Evolutionary conservation across 2,329 filamentous ascomycete genomes (phyloP).

Genomic region (Talaromyces verruculosus): DNA sequence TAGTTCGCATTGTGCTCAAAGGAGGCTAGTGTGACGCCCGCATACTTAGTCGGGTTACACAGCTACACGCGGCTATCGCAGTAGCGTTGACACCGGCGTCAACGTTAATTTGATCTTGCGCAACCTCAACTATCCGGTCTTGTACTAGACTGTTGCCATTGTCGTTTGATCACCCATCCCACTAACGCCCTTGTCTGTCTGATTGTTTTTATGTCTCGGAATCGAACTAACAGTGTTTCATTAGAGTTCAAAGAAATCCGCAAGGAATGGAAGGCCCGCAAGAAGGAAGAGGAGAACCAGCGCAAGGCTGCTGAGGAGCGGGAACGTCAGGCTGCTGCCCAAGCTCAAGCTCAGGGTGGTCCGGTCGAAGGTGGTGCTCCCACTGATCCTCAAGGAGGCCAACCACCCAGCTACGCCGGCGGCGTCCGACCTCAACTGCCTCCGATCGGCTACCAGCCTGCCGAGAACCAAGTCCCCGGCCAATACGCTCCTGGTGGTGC

Average conservation of each 20-base stretch:
- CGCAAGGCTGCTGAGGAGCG: slow-evolving; percentile 89
- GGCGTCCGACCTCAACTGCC: slow-evolving; percentile 66
- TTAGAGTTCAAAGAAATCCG: slow-evolving; percentile 98
- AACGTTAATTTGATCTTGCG: slow-evolving; percentile 44
- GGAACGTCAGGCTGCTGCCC: slow-evolving; percentile 65
- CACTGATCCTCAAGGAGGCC: slow-evolving; percentile 50
- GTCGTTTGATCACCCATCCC: background rate
- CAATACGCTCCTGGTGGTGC: slow-evolving; percentile 65
- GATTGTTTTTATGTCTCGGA: background rate
- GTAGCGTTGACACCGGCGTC: slow-evolving; percentile 52
- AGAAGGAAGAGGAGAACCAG: slow-evolving; percentile 94
- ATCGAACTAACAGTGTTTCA: background rate
- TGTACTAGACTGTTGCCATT: background rate
- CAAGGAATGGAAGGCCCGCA: slow-evolving; percentile 98
- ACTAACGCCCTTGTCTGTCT: background rate
- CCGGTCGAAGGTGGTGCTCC: slow-evolving; percentile 49
- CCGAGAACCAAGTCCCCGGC: slow-evolving; percentile 53
- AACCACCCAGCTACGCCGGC: slow-evolving; percentile 49
- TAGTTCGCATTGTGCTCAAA: slow-evolving; percentile 35
- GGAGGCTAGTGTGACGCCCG: slow-evolving; percentile 40
- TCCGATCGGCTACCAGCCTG: slow-evolving; percentile 70
- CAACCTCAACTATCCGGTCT: slow-evolving; percentile 13
- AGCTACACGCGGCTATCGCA: slow-evolving; percentile 52
- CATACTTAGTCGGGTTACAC: slow-evolving; percentile 50
- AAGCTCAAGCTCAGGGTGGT: slow-evolving; percentile 51